Conservation (phyloP, 2,329 filamentous ascomycete genomes). For the Penicillium sp. region DNA sequence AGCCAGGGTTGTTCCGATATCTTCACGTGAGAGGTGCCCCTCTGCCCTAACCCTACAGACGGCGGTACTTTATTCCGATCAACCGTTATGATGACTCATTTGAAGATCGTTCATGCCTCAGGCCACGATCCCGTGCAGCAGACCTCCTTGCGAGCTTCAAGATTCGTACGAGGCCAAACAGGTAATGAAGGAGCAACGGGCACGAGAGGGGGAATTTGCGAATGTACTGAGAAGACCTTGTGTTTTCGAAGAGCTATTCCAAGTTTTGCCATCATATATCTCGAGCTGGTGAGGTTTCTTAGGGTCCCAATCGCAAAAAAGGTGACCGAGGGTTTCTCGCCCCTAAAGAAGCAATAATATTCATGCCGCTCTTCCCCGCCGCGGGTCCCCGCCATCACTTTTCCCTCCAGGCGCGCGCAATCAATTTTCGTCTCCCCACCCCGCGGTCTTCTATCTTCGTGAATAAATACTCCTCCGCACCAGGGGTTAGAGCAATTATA, state of each 20-base stretch:
- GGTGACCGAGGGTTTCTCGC: conserved; percentile 21
- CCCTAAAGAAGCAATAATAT: conserved; percentile 26
- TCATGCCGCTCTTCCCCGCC: conserved; percentile 25
- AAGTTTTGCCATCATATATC: not conserved
- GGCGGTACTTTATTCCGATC: not conserved
- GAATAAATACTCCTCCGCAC: conserved; percentile 11
- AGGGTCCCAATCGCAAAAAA: conserved; percentile 12
- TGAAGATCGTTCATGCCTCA: conserved; percentile 1
- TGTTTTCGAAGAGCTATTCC: not conserved
- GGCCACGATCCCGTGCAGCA: not conserved
- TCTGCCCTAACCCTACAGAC: conserved; percentile 25
- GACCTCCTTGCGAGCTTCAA: not conserved
- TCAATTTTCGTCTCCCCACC: conserved; percentile 21
- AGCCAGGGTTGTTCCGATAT: conserved; percentile 25
- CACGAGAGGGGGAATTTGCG: not conserved
- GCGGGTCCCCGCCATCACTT: conserved; percentile 24
- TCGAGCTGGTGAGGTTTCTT: conserved; percentile 2
- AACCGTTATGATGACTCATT: not conserved
- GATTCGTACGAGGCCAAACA: not conserved
- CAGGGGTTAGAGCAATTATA: conserved; percentile 16
- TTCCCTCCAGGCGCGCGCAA: conserved; percentile 21
- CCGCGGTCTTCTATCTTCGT: conserved; percentile 9
- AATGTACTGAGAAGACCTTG: not conserved
- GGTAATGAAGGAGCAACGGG: not conserved
- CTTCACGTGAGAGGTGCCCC: conserved; percentile 23